Evolutionary conservation across 2,329 filamentous ascomycete species (phyloP).

Genomic region (Fusarium sp.): DNA sequence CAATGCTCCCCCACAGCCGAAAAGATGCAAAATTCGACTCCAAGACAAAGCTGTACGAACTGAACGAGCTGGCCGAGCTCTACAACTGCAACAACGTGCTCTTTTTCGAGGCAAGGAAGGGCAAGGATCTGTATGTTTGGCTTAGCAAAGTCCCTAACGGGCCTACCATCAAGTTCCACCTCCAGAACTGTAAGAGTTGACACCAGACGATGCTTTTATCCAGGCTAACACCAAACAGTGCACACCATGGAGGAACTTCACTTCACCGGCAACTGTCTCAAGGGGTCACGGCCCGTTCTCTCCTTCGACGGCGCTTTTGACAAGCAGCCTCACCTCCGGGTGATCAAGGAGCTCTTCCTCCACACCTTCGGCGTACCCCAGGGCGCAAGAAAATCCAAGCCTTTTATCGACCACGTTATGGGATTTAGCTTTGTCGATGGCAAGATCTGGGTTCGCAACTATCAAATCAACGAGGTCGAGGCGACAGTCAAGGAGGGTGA

Average conservation of each 20-base stretch:
- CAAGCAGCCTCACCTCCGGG: slow-evolving; percentile 77
- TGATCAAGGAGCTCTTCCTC: slow-evolving; percentile 89
- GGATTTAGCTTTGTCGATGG: slow-evolving; percentile 89
- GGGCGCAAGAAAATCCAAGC: slow-evolving; percentile 88
- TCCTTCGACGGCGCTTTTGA: slow-evolving; percentile 93
- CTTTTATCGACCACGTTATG: slow-evolving; percentile 96
- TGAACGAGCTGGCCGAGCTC: slow-evolving; percentile 79
- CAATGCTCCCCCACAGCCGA: slow-evolving; percentile 88
- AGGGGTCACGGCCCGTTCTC: slow-evolving; percentile 89
- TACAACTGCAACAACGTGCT: slow-evolving; percentile 96
- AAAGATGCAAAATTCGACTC: slow-evolving; percentile 98
- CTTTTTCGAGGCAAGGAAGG: slow-evolving; percentile 95
- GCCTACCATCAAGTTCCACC: slow-evolving; percentile 73
- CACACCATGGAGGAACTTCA: slow-evolving; percentile 98
- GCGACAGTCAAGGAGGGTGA: slow-evolving; percentile 56
- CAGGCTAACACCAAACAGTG: slow-evolving; percentile 60
- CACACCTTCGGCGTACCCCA: slow-evolving; percentile 94
- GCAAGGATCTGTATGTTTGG: slow-evolving; percentile 94
- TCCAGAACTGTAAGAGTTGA: slow-evolving; percentile 73
- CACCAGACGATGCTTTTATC: not conserved
- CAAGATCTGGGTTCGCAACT: slow-evolving; percentile 96
- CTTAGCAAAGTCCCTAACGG: slow-evolving; percentile 86
- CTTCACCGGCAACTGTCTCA: slow-evolving; percentile 96
- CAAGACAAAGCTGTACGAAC: slow-evolving; percentile 85
- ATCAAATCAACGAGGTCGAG: slow-evolving; percentile 90